Evolutionary conservation across 768 basidiomycete species (phyloP), one percentile per base, ranked within the genome.

Genomic region (Piloderma croceum): DNA sequence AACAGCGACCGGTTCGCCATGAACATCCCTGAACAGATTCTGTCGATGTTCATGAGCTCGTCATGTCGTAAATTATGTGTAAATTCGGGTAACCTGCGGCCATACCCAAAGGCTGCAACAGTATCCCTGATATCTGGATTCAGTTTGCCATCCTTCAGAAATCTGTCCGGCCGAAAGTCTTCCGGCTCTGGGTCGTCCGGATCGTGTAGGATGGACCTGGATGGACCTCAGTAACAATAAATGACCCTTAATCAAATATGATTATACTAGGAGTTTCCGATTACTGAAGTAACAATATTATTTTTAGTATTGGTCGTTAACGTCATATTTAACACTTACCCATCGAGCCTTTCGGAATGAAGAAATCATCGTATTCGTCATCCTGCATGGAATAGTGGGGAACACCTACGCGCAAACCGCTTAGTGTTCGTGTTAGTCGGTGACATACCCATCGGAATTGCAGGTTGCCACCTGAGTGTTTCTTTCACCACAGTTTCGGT

Each of bases 401-500:
- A 23, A 42, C 24, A n/a, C n/a, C 41, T 41, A 20, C 27, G 15
- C 27, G 10, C 9, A 9, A 29, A 29, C 27, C 10, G 10, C 9
- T 29, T 9, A 9, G 10, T 9, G 9, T 29, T 29, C 27, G 15
- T 29, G 10, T 29, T 9, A 29, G 27, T 15, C 27, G 15, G 9
- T 34, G 24, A 31, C 40, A 6, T 33, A 69, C 71, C 64, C 7
- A 63, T 31, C 9, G 71, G 70, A 1, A 42, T 39, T n/a, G 68
- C 59, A 5, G 49, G 51, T 35, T 59, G 48, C 69, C 70, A 73
- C 12, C 73, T 61, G 42, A 72, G 36, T 0, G 65, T 53, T 46
- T 76, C 74, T 17, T 65, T 57, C 0, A 62, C 43, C 17, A 73
- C 55, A 1, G 74, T 73, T 15, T 68, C 62, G 15, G 71, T 36